phyloP scores from a whole-genome alignment of 1,284 basidiomycete species.

The Tylopilus sp. region DNA sequence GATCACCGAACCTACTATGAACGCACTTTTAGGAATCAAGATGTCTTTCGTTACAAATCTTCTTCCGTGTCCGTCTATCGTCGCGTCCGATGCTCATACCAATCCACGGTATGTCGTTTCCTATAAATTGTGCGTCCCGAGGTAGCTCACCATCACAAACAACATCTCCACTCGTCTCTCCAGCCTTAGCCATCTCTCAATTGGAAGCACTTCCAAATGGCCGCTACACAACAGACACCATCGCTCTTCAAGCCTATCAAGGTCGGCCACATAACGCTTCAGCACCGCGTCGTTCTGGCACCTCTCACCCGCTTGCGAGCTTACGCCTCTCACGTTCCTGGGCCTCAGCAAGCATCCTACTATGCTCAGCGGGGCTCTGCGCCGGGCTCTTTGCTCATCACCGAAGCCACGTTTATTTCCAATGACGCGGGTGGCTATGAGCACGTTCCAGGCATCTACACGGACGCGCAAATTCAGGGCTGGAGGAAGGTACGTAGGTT shows the following conservation, averaged over 20 bases:
- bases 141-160: neutral
- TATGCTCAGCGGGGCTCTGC: slow-evolving; percentile 18
- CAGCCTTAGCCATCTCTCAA: neutral
- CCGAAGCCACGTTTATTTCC: slow-evolving; percentile 5
- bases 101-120: neutral
- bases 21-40: neutral
- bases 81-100: neutral
- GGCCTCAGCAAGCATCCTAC: slow-evolving; percentile 32
- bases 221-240: neutral
- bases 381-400: slow-evolving; percentile 9
- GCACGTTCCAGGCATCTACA: slow-evolving; percentile 3
- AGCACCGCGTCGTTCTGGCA: slow-evolving; percentile 45
- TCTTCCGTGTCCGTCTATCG: neutral
- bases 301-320: slow-evolving; percentile 48
- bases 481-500: slow-evolving; percentile 6
- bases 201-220: neutral
- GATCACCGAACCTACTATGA: too few relatives aligned
- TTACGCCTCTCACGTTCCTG: slow-evolving; percentile 24
- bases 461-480: slow-evolving; percentile 2
- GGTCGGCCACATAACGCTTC: slow-evolving; percentile 44
- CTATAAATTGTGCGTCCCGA: neutral
- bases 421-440: neutral
- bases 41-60: neutral
- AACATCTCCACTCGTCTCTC: neutral
- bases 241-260: slow-evolving; percentile 34